phyloP scores from a whole-genome alignment of 306 rosid species.

The Vicia faba region DNA sequence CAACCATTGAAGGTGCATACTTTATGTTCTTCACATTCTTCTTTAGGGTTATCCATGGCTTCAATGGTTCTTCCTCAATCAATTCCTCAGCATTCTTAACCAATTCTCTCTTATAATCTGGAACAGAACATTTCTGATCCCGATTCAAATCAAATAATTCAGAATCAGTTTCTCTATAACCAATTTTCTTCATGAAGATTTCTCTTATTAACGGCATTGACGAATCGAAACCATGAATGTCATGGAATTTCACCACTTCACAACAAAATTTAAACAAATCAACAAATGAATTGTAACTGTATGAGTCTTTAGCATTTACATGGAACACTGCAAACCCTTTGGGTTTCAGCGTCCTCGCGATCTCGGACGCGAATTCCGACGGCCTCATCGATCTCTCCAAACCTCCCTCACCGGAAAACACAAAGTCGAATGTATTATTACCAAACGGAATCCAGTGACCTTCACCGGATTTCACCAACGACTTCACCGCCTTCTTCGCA shows the following conservation, averaged over 20 bases:
- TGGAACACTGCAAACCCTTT: slow-evolving; percentile 88
- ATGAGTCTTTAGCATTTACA: slow-evolving; percentile 72
- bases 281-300: slow-evolving; percentile 84
- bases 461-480: slow-evolving; percentile 64
- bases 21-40: slow-evolving; percentile 74
- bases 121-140: slow-evolving; percentile 56
- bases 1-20: slow-evolving; percentile 79
- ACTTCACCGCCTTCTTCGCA: slow-evolving; percentile 66
- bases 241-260: slow-evolving; percentile 59
- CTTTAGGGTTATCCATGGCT: slow-evolving; percentile 91
- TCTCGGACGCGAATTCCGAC: slow-evolving; percentile 58
- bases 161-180: slow-evolving; percentile 1
- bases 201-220: slow-evolving; percentile 68
- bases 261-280: slow-evolving; percentile 71
- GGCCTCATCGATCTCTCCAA: slow-evolving; percentile 51
- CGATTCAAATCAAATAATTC: slow-evolving; percentile 11
- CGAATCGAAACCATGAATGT: slow-evolving; percentile 57
- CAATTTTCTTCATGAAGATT: slow-evolving; percentile 53
- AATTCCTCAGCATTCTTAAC: slow-evolving; percentile 66
- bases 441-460: slow-evolving; percentile 59
- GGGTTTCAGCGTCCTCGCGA: slow-evolving; percentile 74
- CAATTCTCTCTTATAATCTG: slow-evolving; percentile 59
- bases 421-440: slow-evolving; percentile 64
- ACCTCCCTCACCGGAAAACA: slow-evolving; percentile 63
- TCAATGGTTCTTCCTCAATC: slow-evolving; percentile 74